Base-by-base conservation (phyloP, 495 filamentous ascomycete species). In the Parmelia sp. region DNA sequence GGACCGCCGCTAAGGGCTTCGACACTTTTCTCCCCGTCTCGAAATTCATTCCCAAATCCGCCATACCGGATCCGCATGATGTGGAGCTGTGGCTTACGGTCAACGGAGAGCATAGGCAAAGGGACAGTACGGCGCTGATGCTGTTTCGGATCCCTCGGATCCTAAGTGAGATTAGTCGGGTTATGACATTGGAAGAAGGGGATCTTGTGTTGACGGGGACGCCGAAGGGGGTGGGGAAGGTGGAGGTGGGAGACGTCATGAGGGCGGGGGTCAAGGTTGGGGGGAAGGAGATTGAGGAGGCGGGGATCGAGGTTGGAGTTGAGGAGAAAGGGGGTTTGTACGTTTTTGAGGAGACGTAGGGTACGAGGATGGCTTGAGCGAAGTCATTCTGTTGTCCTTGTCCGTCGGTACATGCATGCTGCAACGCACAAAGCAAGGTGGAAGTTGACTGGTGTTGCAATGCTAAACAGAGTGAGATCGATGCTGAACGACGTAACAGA, bases 151-250 rank as follows among this genome's bases (percentile, higher is more conserved):
- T 98, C 67, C 91, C 93, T n/a, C 74, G 88, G 65, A 83, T 93
- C 59, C 75, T 98, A 73, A 88, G 87, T 66, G 91, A 97, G 78
- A 95, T 97, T 70, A 91, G 89, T 56, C 84, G 85, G 68, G 90
- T 97, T n/a, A 96, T 96, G 89, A 91, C 90, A 6, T 79, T 98
- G 66, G 88, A 96, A 78, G 81, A 88, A 72, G 94, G 92, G 49
- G 94, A 98, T 77, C 83, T 97, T 72, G 84, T 98, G 44, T 76
- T 98, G 67, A 97, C 94, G 35, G 94, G 94, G 47, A 98, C 94
- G 57, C 94, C 94, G 47, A 97, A 97, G 82, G 94, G 94, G 14
- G 95, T 97, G 37, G 94, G 94, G 1, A 80, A 83, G 27, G 92
- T 97, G 17, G 82, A 84, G 58, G 83, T 88, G 4, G 94, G 94